Conservation (phyloP, 805 yeast genomes). For the Jamesozyma piceae region DNA sequence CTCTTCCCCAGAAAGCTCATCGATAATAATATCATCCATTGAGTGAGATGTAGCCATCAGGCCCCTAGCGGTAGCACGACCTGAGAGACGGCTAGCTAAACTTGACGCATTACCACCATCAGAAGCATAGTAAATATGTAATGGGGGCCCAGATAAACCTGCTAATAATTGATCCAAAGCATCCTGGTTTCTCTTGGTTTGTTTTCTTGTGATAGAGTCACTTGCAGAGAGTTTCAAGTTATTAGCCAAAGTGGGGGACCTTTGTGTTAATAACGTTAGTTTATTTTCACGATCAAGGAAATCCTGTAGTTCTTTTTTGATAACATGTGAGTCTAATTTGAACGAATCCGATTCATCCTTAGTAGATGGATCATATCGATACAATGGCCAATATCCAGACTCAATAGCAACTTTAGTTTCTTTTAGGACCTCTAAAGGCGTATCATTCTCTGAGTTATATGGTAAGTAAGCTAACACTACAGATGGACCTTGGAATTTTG, state of each 20-base stretch:
- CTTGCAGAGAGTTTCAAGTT: conserved; percentile 57
- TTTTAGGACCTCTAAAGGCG: conserved; percentile 65
- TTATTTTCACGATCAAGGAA: conserved; percentile 88
- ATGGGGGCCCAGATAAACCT: conserved; percentile 86
- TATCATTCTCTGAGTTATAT: conserved; percentile 50
- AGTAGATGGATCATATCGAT: conserved; percentile 63
- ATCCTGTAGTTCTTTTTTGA: conserved; percentile 63
- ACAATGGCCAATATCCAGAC: conserved; percentile 93
- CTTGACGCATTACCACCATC: conserved; percentile 86
- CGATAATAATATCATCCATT: conserved; percentile 59
- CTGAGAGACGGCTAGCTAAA: conserved; percentile 67
- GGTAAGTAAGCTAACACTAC: conserved; percentile 87
- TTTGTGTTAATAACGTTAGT: conserved; percentile 62
- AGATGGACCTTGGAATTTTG: conserved; percentile 81
- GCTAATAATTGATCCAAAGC: conserved; percentile 72
- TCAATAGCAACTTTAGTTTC: conserved; percentile 87
- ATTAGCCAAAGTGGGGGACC: conserved; percentile 68
- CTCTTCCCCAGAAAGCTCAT: conserved; percentile 56
- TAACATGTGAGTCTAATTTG: conserved; percentile 74
- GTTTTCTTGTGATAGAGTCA: conserved; percentile 48
- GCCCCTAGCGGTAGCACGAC: conserved; percentile 72
- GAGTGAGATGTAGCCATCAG: conserved; percentile 46
- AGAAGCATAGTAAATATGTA: conserved; percentile 77
- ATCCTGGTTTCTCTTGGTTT: conserved; percentile 58
- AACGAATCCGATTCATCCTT: conserved; percentile 44